Percentiles rank a stretch among this genome's conserved stretches.
These are phyloP conservation scores for Tephrocybe sp. DNA, from an alignment of 768 basidiomycete genomes.

Conservation along the genomic window DNA sequence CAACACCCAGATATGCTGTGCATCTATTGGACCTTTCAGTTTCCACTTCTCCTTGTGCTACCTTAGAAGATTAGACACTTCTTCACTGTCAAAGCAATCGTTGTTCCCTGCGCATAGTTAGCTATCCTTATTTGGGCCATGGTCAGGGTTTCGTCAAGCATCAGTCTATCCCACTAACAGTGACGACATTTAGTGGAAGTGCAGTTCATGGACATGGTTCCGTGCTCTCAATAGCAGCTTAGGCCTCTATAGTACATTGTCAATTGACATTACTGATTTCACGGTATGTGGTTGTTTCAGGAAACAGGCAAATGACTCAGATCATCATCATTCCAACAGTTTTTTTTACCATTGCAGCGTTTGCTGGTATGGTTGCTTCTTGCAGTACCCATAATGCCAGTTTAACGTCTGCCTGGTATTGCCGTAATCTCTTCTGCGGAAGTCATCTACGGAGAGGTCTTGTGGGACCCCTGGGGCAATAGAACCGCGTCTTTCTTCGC, in stretches of 20 bases:
- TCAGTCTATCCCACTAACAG: constrained; percentile 45
- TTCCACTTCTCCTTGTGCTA: constrained; percentile 74
- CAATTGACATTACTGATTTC: constrained; percentile 86
- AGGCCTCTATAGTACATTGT: constrained; percentile 69
- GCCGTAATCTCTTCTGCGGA: constrained; percentile 78
- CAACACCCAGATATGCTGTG: constrained; percentile 56
- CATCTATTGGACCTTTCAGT: constrained; percentile 79
- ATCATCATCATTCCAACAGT: constrained; percentile 71
- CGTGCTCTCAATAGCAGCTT: constrained; percentile 74
- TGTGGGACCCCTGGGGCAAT: constrained; percentile 90
- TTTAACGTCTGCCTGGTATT: constrained; percentile 41
- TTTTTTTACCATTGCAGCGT: constrained; percentile 76
- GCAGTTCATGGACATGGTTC: constrained; percentile 79
- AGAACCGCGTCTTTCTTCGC: constrained; percentile 86
- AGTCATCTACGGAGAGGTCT: constrained; percentile 60
- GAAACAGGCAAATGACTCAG: constrained; percentile 67
- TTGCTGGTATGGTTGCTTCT: constrained; percentile 43
- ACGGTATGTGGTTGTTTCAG: constrained; percentile 36
- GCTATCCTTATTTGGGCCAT: constrained; percentile 82
- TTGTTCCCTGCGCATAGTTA: constrained; percentile 66
- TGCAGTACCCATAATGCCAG: neutral
- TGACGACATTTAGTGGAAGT: constrained; percentile 42
- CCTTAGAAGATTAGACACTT: constrained; percentile 77
- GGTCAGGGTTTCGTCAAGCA: constrained; percentile 60
- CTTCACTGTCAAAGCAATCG: constrained; percentile 67